Evolutionary conservation across 441 rosid species (phyloP).

Genomic region (Dalechampia spathulata): DNA sequence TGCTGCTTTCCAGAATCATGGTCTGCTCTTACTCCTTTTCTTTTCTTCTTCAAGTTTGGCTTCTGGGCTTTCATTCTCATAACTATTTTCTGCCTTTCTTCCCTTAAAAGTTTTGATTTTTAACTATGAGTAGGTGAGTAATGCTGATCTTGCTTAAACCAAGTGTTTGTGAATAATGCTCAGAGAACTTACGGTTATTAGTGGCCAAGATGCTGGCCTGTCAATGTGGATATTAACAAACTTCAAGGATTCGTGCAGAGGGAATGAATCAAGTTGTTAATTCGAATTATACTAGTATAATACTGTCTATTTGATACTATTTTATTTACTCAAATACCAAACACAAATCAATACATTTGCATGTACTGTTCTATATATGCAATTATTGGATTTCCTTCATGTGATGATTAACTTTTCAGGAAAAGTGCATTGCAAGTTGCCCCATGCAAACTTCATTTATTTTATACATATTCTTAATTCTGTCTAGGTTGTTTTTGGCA

Average conservation of each 20-base stretch:
- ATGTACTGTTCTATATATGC: not conserved
- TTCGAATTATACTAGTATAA: too few species aligned
- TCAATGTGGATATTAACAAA: too few species aligned
- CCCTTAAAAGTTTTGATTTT: too few species aligned
- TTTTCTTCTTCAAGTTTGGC: not conserved
- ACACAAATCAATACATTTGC: not conserved
- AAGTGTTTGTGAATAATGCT: too few species aligned
- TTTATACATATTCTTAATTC: not conserved
- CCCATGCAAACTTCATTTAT: not conserved
- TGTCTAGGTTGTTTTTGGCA: constrained; percentile 1
- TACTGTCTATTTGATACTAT: too few species aligned
- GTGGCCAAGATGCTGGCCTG: too few species aligned
- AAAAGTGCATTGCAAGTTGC: not conserved
- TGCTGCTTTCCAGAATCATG: constrained; percentile 44
- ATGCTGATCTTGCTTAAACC: too few species aligned
- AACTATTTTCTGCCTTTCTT: not conserved
- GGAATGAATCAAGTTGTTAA: too few species aligned
- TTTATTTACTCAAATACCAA: too few species aligned
- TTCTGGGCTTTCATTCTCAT: not conserved
- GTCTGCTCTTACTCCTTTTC: constrained; percentile 6
- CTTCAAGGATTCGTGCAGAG: too few species aligned
- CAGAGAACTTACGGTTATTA: too few species aligned
- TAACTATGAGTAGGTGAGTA: too few species aligned
- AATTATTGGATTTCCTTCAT: not conserved
- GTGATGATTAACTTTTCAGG: not conserved